Evolutionary conservation across 2,329 filamentous ascomycete species (phyloP).

Genomic region (Phialemoniopsis sp.): DNA sequence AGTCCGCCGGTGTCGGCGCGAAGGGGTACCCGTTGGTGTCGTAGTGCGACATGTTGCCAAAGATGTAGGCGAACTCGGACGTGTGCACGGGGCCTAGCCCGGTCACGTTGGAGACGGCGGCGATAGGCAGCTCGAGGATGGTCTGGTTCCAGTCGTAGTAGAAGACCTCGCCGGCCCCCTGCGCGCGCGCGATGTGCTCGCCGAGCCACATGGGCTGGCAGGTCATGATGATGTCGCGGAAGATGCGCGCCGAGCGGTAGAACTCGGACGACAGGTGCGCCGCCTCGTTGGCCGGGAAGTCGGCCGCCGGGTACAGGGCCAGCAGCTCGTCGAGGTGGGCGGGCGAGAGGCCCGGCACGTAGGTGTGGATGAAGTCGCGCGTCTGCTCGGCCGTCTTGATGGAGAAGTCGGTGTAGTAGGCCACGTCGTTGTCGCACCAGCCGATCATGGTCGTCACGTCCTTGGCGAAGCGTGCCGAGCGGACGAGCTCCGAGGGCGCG

Average conservation of each 20-base stretch:
- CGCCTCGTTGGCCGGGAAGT: conserved; percentile 32
- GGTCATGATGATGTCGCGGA: conserved; percentile 46
- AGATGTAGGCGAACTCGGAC: conserved; percentile 49
- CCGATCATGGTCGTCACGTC: conserved; percentile 34
- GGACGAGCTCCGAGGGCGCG: conserved; percentile 33
- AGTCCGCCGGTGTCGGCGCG: conserved; percentile 31
- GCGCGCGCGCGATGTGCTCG: conserved; percentile 26
- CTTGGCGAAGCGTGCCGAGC: conserved; percentile 33
- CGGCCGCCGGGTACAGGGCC: conserved; percentile 42
- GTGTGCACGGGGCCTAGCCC: conserved; percentile 45
- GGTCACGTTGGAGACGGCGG: conserved; percentile 19
- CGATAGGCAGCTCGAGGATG: conserved; percentile 39
- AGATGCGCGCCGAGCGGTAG: conserved; percentile 42
- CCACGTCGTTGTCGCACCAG: conserved; percentile 40
- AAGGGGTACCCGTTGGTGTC: conserved; percentile 27
- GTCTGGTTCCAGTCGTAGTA: conserved; percentile 52
- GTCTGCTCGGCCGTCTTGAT: conserved; percentile 35
- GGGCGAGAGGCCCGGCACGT: conserved; percentile 28
- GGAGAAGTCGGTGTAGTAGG: conserved; percentile 31
- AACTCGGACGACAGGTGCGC: conserved; percentile 40
- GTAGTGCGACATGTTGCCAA: conserved; percentile 40
- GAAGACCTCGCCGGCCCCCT: conserved; percentile 37
- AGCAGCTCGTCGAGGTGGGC: conserved; percentile 33
- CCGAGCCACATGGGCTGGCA: conserved; percentile 42
- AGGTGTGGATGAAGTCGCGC: conserved; percentile 29